These are phyloP conservation scores for Solanum lignicaule DNA, from an alignment of 257 asterid species.

Conservation along the genomic window DNA sequence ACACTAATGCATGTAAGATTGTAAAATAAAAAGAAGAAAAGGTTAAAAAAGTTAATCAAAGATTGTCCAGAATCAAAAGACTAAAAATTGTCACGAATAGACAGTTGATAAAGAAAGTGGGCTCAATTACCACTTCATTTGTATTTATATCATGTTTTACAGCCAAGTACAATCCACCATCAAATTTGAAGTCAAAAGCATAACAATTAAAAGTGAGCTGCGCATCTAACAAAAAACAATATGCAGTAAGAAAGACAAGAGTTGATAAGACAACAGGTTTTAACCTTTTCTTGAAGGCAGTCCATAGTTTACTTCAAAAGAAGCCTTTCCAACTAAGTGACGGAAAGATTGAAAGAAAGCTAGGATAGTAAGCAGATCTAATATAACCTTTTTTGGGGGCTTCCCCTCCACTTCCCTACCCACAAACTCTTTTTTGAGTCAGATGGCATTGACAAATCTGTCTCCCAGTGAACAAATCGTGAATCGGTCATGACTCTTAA, in stretches of 20 bases:
- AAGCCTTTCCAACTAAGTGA: not conserved
- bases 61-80: not conserved
- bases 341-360: not conserved
- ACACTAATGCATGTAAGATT: not conserved
- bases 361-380: not conserved
- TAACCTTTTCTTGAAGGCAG: not conserved
- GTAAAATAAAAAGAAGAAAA: not conserved
- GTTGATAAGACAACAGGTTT: not conserved
- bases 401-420: not conserved
- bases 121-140: not conserved
- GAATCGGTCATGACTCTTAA: not conserved
- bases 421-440: not conserved
- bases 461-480: not conserved
- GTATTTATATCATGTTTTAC: not conserved
- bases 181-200: not conserved
- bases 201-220: not conserved
- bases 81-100: not conserved
- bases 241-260: not conserved
- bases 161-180: not conserved
- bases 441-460: not conserved
- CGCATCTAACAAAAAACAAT: not conserved
- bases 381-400: not conserved
- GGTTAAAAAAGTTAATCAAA: too few species aligned
- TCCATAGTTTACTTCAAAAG: not conserved
- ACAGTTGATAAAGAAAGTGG: not conserved